These are phyloP conservation scores for Fusarium sulawesiense DNA, from an alignment of 2,329 filamentous ascomycete species.

Conservation along the genomic window DNA sequence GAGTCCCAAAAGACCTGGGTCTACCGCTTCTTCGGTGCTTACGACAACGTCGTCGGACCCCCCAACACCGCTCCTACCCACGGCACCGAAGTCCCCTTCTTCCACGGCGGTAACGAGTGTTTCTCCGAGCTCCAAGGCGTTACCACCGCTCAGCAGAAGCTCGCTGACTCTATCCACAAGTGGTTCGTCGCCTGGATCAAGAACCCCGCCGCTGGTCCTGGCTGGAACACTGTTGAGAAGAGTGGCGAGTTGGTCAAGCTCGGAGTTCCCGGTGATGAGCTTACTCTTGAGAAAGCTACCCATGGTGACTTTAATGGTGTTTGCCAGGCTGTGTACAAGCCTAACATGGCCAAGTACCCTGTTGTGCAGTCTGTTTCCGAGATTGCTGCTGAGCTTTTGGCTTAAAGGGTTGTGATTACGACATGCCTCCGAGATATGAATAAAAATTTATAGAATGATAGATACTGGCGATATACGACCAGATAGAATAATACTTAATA, in stretches of 20 bases:
- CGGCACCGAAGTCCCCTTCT: conserved; percentile 56
- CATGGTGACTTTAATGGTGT: conserved; percentile 32
- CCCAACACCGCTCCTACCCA: conserved; percentile 43
- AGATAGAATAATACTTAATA: neutral
- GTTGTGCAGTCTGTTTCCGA: conserved; percentile 18
- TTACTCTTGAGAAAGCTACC: conserved; percentile 14
- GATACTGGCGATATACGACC: neutral
- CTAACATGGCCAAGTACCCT: conserved; percentile 26
- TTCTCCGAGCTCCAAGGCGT: conserved; percentile 50
- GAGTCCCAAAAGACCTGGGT: conserved; percentile 54
- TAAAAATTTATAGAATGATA: conserved; percentile 1
- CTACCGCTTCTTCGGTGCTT: conserved; percentile 58
- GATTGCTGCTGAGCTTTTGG: conserved; percentile 7
- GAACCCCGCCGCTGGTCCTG: conserved; percentile 55
- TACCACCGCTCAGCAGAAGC: conserved; percentile 53
- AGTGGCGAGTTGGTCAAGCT: conserved; percentile 35
- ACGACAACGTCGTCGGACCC: conserved; percentile 54
- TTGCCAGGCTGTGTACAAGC: conserved; percentile 35
- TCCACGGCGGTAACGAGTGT: conserved; percentile 58
- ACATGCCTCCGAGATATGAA: conserved; percentile 24
- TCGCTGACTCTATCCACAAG: conserved; percentile 56
- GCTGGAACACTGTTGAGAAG: conserved; percentile 51
- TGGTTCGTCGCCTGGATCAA: conserved; percentile 60
- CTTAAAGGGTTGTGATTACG: neutral
- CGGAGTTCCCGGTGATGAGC: conserved; percentile 39